phyloP scores from a whole-genome alignment of 1,284 basidiomycete species.

The Cryptococcus sp. region DNA sequence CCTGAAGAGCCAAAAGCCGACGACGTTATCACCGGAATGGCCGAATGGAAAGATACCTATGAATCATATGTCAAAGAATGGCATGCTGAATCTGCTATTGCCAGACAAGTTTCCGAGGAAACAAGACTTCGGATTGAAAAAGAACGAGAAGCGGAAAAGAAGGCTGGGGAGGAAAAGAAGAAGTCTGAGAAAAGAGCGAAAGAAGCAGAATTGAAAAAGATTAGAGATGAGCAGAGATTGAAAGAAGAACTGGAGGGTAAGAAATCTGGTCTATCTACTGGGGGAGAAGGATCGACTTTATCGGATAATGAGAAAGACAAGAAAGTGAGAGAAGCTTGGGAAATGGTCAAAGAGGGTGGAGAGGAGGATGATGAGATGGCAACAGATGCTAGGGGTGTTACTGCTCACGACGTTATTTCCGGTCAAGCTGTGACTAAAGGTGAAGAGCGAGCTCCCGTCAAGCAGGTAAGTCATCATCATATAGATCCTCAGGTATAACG shows the following conservation, averaged over 20 bases:
- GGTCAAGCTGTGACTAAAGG: conserved; percentile 29
- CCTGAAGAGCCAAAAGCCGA: conserved; percentile 4
- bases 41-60: conserved; percentile 59
- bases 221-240: conserved; percentile 15
- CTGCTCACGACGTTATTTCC: conserved; percentile 51
- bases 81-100: conserved; percentile 67
- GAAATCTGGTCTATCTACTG: conserved; percentile 13
- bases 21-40: conserved; percentile 22
- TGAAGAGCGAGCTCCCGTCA: conserved; percentile 17
- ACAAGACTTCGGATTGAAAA: conserved; percentile 68
- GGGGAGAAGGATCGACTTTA: too few relatives aligned
- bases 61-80: conserved; percentile 65
- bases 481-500: background rate
- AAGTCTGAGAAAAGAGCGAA: conserved; percentile 20
- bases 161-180: conserved; percentile 20
- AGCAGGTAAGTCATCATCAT: conserved; percentile 14
- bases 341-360: conserved; percentile 49
- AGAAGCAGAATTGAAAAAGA: conserved; percentile 22
- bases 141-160: conserved; percentile 25
- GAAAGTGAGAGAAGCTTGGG: conserved; percentile 56
- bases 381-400: conserved; percentile 52
- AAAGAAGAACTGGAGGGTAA: conserved; percentile 22
- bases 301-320: conserved; percentile 30
- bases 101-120: conserved; percentile 67
- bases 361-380: conserved; percentile 32